Percentiles rank a stretch among this genome's conserved stretches.
These are phyloP conservation scores for Coemansia sp. DNA, from an alignment of 192 early-diverging fungal genomes.

Conservation along the genomic window DNA sequence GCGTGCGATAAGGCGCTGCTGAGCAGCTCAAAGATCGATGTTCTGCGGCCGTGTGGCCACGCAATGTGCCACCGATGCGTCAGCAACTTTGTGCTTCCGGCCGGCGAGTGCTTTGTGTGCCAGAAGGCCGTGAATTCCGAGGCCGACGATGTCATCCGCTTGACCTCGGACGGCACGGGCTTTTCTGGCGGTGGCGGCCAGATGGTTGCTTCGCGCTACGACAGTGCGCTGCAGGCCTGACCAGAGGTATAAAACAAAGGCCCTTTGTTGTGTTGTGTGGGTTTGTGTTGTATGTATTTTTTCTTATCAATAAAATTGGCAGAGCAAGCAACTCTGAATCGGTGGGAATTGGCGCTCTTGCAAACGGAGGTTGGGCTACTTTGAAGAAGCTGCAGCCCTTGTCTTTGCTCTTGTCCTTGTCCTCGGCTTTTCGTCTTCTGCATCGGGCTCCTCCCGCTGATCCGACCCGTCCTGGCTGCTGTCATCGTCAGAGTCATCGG, in stretches of 20 bases:
- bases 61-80: constrained; percentile 47
- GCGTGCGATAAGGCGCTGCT: constrained; percentile 42
- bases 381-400: background rate
- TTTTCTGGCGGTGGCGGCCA: constrained; percentile 44
- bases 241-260: constrained; percentile 1
- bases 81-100: constrained; percentile 34
- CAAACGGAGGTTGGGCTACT: background rate
- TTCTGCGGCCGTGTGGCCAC: constrained; percentile 40
- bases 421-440: background rate
- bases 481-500: background rate
- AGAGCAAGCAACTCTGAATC: too few species aligned
- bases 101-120: constrained; percentile 43
- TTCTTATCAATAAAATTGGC: too few species aligned
- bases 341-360: too few species aligned
- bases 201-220: constrained; percentile 48
- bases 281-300: background rate
- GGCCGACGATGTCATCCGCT: constrained; percentile 12
- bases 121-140: constrained; percentile 12
- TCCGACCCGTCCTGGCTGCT: background rate
- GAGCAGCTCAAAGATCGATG: constrained; percentile 44
- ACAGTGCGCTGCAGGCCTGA: constrained; percentile 41
- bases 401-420: constrained; percentile 14
- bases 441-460: background rate
- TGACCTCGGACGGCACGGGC: constrained; percentile 45
- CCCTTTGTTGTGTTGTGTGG: background rate